These are phyloP conservation scores for Arxiozyma heterogenica DNA, from an alignment of 1,139 yeast species.

Conservation along the genomic window DNA sequence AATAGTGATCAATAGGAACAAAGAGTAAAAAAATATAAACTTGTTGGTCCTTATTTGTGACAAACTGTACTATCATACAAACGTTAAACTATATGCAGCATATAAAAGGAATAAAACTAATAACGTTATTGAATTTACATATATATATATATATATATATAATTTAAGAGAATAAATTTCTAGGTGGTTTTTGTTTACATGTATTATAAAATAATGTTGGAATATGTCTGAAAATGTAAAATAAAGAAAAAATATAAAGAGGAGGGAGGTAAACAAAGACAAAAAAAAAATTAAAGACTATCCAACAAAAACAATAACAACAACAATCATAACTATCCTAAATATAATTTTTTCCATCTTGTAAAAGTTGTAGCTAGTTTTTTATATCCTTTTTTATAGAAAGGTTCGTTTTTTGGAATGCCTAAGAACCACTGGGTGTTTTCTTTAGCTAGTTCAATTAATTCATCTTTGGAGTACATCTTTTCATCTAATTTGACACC, in stretches of 20 bases:
- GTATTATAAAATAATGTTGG: too few species aligned
- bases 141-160: too few species aligned
- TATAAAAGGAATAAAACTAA: too few species aligned
- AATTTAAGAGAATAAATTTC: too few species aligned
- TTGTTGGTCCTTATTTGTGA: too few species aligned
- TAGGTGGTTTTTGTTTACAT: too few species aligned
- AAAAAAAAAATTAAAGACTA: background rate
- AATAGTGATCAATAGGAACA: too few species aligned
- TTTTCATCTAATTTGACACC: slow-evolving; percentile 37
- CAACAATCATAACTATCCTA: background rate
- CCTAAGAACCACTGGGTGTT: slow-evolving; percentile 36
- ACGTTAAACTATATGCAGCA: too few species aligned
- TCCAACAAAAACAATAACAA: background rate
- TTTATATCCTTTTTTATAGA: slow-evolving; percentile 15
- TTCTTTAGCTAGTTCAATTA: slow-evolving; percentile 40
- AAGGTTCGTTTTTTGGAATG: slow-evolving; percentile 19
- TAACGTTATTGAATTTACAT: too few species aligned
- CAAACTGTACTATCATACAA: too few species aligned
- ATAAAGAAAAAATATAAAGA: background rate
- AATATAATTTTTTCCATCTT: background rate
- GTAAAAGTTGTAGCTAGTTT: background rate
- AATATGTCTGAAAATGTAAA: background rate
- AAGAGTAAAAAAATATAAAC: too few species aligned
- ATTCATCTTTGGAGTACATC: slow-evolving; percentile 36
- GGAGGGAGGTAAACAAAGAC: background rate